Conservation (phyloP, 441 rosid species). For the Kokia cookei region DNA sequence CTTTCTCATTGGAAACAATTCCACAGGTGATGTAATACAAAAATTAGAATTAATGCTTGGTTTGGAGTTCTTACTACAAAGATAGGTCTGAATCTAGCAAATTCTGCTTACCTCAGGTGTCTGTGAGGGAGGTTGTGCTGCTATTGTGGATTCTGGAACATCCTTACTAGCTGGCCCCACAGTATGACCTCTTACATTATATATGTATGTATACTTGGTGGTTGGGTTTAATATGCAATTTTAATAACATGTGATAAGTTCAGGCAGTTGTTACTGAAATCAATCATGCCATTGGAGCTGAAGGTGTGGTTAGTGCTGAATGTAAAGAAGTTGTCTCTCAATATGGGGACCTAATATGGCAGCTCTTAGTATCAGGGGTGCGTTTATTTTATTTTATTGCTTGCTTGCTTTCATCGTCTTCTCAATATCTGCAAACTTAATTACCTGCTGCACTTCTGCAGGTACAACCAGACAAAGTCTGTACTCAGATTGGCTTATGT, state of each 20-base stretch:
- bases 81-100: neutral
- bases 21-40: slow-evolving; percentile 44
- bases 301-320: slow-evolving; percentile 57
- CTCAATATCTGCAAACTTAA: no score
- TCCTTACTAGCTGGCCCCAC: slow-evolving; percentile 78
- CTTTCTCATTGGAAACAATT: slow-evolving; percentile 40
- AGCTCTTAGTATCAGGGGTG: slow-evolving; percentile 63
- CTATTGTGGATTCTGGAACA: slow-evolving; percentile 80
- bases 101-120: slow-evolving; percentile 29
- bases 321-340: slow-evolving; percentile 67
- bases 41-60: neutral
- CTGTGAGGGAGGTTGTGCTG: slow-evolving; percentile 61
- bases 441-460: slow-evolving; percentile 10
- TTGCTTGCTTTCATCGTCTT: neutral
- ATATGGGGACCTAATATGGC: slow-evolving; percentile 72
- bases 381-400: slow-evolving; percentile 1
- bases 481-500: slow-evolving; percentile 58
- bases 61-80: neutral
- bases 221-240: neutral
- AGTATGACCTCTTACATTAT: slow-evolving; percentile 24
- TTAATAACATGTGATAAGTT: neutral
- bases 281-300: slow-evolving; percentile 75
- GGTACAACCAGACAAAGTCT: slow-evolving; percentile 53
- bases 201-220: neutral
- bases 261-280: slow-evolving; percentile 68